A percentile compares a stretch with the other conserved stretches of the same genome.
Conservation (phyloP, 2,329 filamentous ascomycete genomes). For the Arthroderma sp. region DNA sequence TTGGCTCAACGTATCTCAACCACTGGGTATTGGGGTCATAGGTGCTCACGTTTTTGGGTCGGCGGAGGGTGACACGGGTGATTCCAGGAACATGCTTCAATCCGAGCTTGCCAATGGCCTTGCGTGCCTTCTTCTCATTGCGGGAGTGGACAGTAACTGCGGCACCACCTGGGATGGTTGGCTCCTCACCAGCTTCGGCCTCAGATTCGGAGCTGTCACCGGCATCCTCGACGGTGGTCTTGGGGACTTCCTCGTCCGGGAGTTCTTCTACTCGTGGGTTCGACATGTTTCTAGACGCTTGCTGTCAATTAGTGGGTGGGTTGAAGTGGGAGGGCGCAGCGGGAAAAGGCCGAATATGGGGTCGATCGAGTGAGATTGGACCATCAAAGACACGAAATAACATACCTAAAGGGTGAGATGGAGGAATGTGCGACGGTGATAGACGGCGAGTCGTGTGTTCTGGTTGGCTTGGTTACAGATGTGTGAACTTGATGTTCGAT, state of each 20-base stretch:
- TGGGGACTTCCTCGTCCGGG: slow-evolving; percentile 73
- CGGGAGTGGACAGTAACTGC: slow-evolving; percentile 88
- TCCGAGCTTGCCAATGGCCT: slow-evolving; percentile 97
- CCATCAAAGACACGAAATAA: not conserved
- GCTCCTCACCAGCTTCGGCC: slow-evolving; percentile 38
- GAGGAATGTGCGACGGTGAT: not conserved
- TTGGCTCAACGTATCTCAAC: not conserved
- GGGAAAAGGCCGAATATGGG: not conserved
- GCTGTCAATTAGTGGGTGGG: not conserved
- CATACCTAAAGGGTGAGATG: not conserved
- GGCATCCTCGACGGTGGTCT: slow-evolving; percentile 65
- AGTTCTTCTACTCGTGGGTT: slow-evolving; percentile 56
- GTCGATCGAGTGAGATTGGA: not conserved
- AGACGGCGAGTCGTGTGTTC: slow-evolving; percentile 2
- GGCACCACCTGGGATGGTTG: slow-evolving; percentile 67
- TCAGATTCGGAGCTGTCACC: slow-evolving; percentile 38
- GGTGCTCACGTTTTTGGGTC: slow-evolving; percentile 91
- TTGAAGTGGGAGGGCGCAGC: not conserved
- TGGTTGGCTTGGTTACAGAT: slow-evolving; percentile 20
- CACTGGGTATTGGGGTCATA: not conserved
- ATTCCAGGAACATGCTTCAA: slow-evolving; percentile 93
- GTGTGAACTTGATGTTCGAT: slow-evolving; percentile 14
- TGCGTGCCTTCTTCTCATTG: slow-evolving; percentile 99
- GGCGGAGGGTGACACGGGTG: slow-evolving; percentile 91
- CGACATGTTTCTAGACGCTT: slow-evolving; percentile 26